Evolutionary conservation across 1,139 yeast species (phyloP).

Genomic region (Taphrina deformans): DNA sequence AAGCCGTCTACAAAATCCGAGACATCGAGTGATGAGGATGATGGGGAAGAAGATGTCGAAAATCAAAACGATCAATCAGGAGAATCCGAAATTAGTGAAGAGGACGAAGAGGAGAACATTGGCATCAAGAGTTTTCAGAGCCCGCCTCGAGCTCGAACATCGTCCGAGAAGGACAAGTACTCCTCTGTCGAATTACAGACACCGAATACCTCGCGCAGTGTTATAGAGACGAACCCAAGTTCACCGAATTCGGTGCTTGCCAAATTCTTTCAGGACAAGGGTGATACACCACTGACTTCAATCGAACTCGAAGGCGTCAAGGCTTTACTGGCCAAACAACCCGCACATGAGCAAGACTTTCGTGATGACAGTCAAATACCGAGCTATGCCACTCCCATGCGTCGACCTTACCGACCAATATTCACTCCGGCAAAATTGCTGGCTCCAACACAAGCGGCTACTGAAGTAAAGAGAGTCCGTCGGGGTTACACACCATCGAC

Average conservation of each 20-base stretch:
- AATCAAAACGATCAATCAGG: not conserved
- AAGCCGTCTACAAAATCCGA: not conserved
- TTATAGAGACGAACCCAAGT: not conserved
- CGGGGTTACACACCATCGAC: conserved; percentile 10
- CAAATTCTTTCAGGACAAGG: conserved; percentile 70
- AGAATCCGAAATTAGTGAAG: not conserved
- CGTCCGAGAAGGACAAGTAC: not conserved
- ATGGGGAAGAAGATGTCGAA: not conserved
- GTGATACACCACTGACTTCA: conserved; percentile 70
- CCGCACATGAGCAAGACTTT: not conserved
- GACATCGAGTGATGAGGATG: not conserved
- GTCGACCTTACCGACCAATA: conserved; percentile 22
- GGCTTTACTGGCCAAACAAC: conserved; percentile 51
- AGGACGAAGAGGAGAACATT: not conserved
- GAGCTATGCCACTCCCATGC: conserved; percentile 9
- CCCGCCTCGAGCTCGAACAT: not conserved
- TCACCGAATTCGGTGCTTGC: conserved; percentile 64
- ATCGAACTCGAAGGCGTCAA: conserved; percentile 83
- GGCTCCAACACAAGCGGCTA: not conserved
- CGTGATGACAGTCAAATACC: not conserved
- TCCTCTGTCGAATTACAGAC: not conserved
- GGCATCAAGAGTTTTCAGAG: not conserved
- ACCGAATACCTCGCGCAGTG: conserved; percentile 7
- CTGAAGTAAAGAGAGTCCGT: conserved; percentile 8
- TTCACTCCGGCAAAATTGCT: conserved; percentile 16